phyloP scores from a whole-genome alignment of 495 filamentous ascomycete genomes.

The Lasiosphaeria ovina region DNA sequence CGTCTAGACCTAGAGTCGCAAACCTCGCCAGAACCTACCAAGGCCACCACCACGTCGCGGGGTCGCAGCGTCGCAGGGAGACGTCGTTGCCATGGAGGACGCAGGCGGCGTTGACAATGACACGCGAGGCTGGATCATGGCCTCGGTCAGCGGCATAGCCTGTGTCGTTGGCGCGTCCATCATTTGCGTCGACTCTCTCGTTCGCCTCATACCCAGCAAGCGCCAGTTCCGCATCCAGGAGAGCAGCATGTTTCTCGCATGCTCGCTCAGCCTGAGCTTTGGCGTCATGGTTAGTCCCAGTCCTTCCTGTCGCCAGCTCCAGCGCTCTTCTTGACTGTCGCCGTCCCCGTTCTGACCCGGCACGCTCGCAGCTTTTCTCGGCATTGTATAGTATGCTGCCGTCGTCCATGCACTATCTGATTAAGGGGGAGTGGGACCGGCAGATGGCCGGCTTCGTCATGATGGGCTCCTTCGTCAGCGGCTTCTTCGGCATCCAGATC shows the following conservation, averaged over 20 bases:
- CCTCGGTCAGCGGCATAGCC: constrained; percentile 81
- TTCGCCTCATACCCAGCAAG: constrained; percentile 68
- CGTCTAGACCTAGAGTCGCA: background rate
- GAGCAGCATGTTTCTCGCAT: constrained; percentile 81
- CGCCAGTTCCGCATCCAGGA: constrained; percentile 83
- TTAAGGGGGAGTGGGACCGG: constrained; percentile 61
- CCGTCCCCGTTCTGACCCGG: background rate
- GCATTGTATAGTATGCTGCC: constrained; percentile 94
- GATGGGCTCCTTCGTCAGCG: constrained; percentile 74
- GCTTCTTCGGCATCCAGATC: constrained; percentile 80
- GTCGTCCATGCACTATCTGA: constrained; percentile 72
- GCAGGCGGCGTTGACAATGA: constrained; percentile 65
- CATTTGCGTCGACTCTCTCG: constrained; percentile 79
- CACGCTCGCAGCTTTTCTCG: constrained; percentile 70
- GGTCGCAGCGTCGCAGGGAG: no score
- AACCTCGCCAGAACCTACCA: no score
- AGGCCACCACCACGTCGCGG: background rate
- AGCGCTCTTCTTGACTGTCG: background rate
- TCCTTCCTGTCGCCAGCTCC: background rate
- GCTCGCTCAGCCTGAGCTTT: constrained; percentile 87
- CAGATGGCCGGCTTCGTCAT: constrained; percentile 67
- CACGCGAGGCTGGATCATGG: constrained; percentile 91
- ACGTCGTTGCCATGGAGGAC: background rate
- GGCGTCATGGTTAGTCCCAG: constrained; percentile 82
- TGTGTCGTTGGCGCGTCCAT: constrained; percentile 78